Percentiles rank a stretch among this genome's conserved stretches.
Evolutionary conservation across 768 basidiomycete genomes (phyloP).

Genomic region (Leucocoprinus leucothites): DNA sequence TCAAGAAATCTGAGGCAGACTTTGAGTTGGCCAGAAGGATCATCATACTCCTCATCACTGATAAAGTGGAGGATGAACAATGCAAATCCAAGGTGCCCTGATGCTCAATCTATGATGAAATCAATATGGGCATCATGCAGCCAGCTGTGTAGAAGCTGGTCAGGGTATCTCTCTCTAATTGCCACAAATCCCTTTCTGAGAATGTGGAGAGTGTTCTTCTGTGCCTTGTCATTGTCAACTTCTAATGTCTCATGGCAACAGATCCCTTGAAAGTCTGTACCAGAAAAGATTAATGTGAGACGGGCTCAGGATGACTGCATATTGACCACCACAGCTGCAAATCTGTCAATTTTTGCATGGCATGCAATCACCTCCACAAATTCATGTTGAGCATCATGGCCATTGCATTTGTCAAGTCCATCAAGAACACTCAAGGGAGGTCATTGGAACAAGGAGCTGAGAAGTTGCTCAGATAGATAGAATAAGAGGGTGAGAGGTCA

Average conservation of each 20-base stretch:
- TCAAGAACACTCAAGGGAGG: too few species aligned
- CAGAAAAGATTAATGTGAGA: neutral
- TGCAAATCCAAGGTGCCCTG: neutral
- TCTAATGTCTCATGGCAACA: neutral
- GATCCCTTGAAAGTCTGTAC: neutral
- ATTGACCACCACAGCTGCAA: neutral
- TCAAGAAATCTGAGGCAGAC: too few species aligned
- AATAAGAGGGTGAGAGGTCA: neutral
- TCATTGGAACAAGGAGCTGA: too few species aligned
- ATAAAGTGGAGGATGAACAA: neutral
- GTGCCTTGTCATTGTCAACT: neutral
- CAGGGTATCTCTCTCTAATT: neutral
- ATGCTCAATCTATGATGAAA: neutral
- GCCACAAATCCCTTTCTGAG: neutral
- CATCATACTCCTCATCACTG: neutral
- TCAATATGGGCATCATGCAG: neutral
- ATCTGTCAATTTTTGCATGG: neutral
- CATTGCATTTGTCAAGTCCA: neutral
- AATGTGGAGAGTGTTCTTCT: neutral
- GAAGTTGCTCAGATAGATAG: too few species aligned
- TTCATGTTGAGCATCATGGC: neutral
- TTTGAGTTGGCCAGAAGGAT: too few species aligned
- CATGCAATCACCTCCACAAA: neutral
- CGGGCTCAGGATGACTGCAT: neutral
- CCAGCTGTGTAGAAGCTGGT: neutral